Base-by-base conservation (phyloP, 2,329 filamentous ascomycete genomes). In the Dissoconium aciculare region DNA sequence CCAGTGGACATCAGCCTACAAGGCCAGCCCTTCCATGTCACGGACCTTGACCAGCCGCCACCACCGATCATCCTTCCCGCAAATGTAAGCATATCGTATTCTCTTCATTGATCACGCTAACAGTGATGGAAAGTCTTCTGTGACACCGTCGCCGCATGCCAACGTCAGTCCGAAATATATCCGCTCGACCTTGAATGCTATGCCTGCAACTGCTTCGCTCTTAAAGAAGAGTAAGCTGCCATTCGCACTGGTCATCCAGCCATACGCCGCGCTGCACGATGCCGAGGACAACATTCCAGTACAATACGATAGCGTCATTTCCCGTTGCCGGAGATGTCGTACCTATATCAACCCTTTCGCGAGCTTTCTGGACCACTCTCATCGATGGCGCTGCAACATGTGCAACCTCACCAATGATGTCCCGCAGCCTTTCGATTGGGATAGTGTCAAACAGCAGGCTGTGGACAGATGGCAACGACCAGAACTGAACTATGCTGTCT, bases 341-440 rank as follows among this genome's bases (percentile, higher is more conserved):
- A 89, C 87, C 33, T 95, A 95, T 56, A 95, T 95, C 65, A 95
- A 95, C 55, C 85, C 89, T 9, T 98, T 87, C 46, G 89, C 92
- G 36, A 83, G 82, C 27, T 98, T 98, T 62, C 64, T 98, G 38
- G 89, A 98, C 49, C 83, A 95, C 52, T 89, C 89, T 27, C 89
- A 98, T 60, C 73, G 89, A 52, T 98, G 89, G 89, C 78, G 87
- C 51, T 98, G 89, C 64, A 98, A 98, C 61, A 94, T 98, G 85
- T 98, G 89, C 59, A 95, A 93, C 57, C 66, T 98, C 42, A 94
- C 85, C 45, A 98, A 98, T 54, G 89, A 98, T 47, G 87, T 95
- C 23, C 89, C 89, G n/a, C 89, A 98, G 58, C 85, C 85, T 21
- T 98, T 98, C 44, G 89, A 98, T 55, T 98, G 89, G 89, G 89